Percentiles rank a stretch among this genome's conserved stretches.
These are phyloP conservation scores for Mycena galericulata DNA, from an alignment of 768 basidiomycete genomes.

Conservation along the genomic window DNA sequence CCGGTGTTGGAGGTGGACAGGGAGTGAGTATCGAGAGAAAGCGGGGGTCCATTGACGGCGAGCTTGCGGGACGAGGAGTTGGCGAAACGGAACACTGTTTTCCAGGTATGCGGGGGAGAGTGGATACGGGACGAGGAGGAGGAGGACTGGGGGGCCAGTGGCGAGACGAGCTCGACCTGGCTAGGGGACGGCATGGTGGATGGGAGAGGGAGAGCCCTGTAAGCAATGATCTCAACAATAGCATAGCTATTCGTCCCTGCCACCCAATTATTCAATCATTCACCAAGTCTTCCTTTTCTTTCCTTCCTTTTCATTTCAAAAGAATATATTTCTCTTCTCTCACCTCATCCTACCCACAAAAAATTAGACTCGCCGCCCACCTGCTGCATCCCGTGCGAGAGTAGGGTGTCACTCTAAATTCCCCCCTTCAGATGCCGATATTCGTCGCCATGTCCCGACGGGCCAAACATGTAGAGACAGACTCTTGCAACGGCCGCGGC, in stretches of 20 bases:
- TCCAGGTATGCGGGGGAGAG: conserved; percentile 64
- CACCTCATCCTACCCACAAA: background rate
- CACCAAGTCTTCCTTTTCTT: conserved; percentile 4
- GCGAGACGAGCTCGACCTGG: conserved; percentile 20
- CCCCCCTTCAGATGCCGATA: too few species aligned
- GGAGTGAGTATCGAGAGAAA: conserved; percentile 64
- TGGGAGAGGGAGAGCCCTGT: too few species aligned
- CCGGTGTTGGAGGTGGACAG: conserved; percentile 48
- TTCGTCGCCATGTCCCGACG: too few species aligned
- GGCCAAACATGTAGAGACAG: too few species aligned
- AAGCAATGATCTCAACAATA: background rate
- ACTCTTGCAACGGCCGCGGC: too few species aligned
- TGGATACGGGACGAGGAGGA: conserved; percentile 41
- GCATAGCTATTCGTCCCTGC: conserved; percentile 1
- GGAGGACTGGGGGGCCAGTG: conserved; percentile 12
- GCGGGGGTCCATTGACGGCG: conserved; percentile 52
- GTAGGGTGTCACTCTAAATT: too few species aligned
- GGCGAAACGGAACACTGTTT: conserved; percentile 78
- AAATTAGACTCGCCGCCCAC: too few species aligned
- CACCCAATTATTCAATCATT: conserved; percentile 12
- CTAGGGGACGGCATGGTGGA: conserved; percentile 40
- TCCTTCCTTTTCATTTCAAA: background rate
- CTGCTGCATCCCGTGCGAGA: too few species aligned
- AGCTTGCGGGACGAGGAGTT: conserved; percentile 74
- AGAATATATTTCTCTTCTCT: conserved; percentile 4